Evolutionary conservation across 805 yeast species (phyloP).

Genomic region (Pichia manshurica): DNA sequence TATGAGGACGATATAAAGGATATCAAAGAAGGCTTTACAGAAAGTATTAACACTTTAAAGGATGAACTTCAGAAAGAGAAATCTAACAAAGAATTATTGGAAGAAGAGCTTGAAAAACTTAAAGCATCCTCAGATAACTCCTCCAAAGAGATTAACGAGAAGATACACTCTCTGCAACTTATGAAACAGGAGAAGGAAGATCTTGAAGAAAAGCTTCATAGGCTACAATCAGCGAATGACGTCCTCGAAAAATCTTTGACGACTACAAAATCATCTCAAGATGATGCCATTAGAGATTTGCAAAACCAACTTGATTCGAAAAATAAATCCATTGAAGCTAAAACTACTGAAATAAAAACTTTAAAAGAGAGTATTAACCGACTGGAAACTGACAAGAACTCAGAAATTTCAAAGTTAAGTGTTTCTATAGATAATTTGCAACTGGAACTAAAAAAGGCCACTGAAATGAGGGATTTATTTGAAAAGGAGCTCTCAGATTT

Average conservation of each 20-base stretch:
- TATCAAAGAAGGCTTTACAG: not conserved
- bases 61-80: constrained; percentile 8
- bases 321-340: not conserved
- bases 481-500: not conserved
- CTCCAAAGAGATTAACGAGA: not conserved
- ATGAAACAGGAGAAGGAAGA: not conserved
- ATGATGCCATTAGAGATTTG: not conserved
- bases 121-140: not conserved
- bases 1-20: constrained; percentile 5
- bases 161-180: not conserved
- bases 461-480: not conserved
- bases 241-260: not conserved
- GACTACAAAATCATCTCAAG: not conserved
- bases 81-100: constrained; percentile 9
- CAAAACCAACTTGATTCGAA: not conserved
- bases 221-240: not conserved
- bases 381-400: not conserved
- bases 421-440: not conserved
- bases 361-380: not conserved
- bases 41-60: not conserved
- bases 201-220: not conserved
- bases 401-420: not conserved
- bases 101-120: not conserved
- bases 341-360: constrained; percentile 1
- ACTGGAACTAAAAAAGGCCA: not conserved